Evolutionary conservation across 2,329 filamentous ascomycete genomes (phyloP).

Genomic region (Penicillium sp.): DNA sequence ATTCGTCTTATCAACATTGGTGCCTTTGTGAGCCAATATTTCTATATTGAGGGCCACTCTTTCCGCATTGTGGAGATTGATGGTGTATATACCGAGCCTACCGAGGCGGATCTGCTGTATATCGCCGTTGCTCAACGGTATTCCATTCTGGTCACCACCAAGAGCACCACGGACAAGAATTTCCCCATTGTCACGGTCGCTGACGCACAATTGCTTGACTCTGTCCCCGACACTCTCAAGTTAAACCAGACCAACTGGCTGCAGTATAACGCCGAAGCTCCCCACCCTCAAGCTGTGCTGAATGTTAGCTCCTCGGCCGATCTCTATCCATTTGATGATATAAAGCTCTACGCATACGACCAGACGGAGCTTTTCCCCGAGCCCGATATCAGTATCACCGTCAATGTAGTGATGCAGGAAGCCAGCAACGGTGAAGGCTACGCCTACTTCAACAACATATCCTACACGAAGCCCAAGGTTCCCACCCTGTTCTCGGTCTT

Average conservation of each 20-base stretch:
- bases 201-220: conserved; percentile 31
- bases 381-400: conserved; percentile 55
- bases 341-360: conserved; percentile 68
- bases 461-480: conserved; percentile 22
- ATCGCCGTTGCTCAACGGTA: conserved; percentile 67
- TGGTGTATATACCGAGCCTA: conserved; percentile 65
- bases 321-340: conserved; percentile 72
- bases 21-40: conserved; percentile 39
- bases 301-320: conserved; percentile 31
- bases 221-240: conserved; percentile 32
- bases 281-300: conserved; percentile 24
- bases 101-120: conserved; percentile 64
- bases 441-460: conserved; percentile 26
- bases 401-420: conserved; percentile 70
- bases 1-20: conserved; percentile 73
- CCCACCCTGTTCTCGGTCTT: conserved; percentile 28
- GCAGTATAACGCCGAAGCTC: conserved; percentile 58
- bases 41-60: conserved; percentile 41
- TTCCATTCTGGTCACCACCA: conserved; percentile 58
- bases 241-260: conserved; percentile 59
- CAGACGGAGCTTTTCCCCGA: conserved; percentile 59
- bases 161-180: conserved; percentile 61
- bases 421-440: conserved; percentile 64
- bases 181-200: conserved; percentile 56
- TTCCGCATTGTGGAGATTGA: conserved; percentile 68